Evolutionary conservation across 2,329 filamentous ascomycete species (phyloP).

Genomic region (Aspergillus nomiae): DNA sequence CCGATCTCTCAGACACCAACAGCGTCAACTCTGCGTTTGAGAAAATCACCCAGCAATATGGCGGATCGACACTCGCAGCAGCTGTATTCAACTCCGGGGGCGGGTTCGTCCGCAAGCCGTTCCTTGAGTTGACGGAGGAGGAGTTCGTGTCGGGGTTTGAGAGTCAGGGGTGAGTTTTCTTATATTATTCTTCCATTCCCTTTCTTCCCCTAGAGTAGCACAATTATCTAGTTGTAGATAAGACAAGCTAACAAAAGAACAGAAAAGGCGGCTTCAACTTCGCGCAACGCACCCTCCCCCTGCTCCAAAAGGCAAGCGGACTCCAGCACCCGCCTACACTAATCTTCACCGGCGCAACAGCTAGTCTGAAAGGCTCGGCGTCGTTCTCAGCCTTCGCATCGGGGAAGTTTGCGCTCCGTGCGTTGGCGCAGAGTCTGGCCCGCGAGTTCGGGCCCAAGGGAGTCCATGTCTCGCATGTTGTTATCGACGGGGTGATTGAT

Average conservation of each 20-base stretch:
- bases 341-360: constrained; percentile 86
- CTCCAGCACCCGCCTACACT: constrained; percentile 71
- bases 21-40: constrained; percentile 58
- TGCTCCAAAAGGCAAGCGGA: constrained; percentile 63
- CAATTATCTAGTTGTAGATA: background rate
- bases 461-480: constrained; percentile 78
- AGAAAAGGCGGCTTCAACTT: constrained; percentile 72
- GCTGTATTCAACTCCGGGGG: constrained; percentile 65
- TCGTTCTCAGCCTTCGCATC: constrained; percentile 71
- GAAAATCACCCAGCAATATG: constrained; percentile 57
- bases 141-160: constrained; percentile 57
- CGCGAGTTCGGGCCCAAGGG: constrained; percentile 83
- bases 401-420: constrained; percentile 78
- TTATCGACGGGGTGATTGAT: constrained; percentile 85
- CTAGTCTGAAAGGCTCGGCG: constrained; percentile 72
- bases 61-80: constrained; percentile 48
- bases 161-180: constrained; percentile 52
- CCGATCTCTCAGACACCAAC: constrained; percentile 57
- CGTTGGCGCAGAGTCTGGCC: constrained; percentile 72
- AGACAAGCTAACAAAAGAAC: constrained; percentile 1
- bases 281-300: constrained; percentile 69
- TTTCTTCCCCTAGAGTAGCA: no score
- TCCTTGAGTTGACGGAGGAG: constrained; percentile 61
- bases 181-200: background rate
- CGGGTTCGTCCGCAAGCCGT: constrained; percentile 59